phyloP scores from a whole-genome alignment of 352 stramenopile species.

The Phytophthora aleatoria region DNA sequence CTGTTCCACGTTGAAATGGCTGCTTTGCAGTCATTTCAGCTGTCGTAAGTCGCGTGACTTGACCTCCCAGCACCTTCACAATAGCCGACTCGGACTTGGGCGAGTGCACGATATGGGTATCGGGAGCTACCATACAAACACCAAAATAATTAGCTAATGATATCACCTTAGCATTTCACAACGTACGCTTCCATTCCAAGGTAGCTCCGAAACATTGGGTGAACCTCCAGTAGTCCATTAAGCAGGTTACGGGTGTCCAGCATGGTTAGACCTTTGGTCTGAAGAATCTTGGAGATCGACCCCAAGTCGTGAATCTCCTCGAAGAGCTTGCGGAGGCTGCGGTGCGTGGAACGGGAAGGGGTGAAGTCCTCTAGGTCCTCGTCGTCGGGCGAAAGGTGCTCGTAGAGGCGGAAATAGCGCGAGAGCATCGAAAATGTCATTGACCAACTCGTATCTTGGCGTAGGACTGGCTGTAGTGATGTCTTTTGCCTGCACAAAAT shows the following conservation, averaged over 20 bases:
- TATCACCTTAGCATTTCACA: neutral
- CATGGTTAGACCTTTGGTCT: neutral
- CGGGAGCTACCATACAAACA: neutral
- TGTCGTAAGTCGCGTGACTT: neutral
- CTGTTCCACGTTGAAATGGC: neutral
- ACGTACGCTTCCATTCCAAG: no score
- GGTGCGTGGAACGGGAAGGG: neutral
- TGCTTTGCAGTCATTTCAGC: neutral
- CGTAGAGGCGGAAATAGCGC: no score
- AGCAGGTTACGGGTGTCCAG: constrained; percentile 6
- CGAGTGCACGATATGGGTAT: constrained; percentile 3
- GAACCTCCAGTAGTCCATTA: neutral
- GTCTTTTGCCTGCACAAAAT: neutral
- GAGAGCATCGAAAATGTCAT: neutral
- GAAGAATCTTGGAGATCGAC: constrained; percentile 11
- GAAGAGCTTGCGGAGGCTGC: neutral
- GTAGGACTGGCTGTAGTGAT: neutral
- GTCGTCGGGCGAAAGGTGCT: no score
- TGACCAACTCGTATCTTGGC: neutral
- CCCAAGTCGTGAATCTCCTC: neutral
- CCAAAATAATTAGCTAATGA: neutral
- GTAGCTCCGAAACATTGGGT: neutral
- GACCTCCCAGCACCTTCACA: constrained; percentile 3
- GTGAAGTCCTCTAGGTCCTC: neutral
- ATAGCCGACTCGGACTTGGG: constrained; percentile 3